These are phyloP conservation scores for Nakaseomyces nivariensis DNA, from an alignment of 1,139 yeast species.

Conservation along the genomic window DNA sequence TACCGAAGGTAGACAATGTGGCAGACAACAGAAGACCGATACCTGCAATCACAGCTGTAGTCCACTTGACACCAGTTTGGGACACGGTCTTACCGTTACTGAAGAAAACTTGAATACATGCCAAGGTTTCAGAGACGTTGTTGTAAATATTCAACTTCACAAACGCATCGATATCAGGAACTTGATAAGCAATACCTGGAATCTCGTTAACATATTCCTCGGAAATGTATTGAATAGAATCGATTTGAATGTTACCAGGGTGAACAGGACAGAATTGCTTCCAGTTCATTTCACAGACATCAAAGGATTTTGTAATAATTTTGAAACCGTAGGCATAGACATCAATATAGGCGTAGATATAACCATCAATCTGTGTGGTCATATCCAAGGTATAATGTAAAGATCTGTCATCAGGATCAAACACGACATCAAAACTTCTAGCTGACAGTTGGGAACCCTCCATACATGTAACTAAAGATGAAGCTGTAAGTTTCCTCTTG, in stretches of 20 bases:
- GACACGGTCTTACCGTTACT: conserved; percentile 67
- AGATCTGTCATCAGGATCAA: conserved; percentile 57
- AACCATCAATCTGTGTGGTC: conserved; percentile 49
- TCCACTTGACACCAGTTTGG: conserved; percentile 77
- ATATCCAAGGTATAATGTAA: conserved; percentile 53
- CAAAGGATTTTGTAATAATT: conserved; percentile 43
- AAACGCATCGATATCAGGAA: conserved; percentile 73
- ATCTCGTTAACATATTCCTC: conserved; percentile 40
- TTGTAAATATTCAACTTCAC: conserved; percentile 43
- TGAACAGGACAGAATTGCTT: conserved; percentile 73
- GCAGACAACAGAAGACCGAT: conserved; percentile 63
- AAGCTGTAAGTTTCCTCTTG: conserved; percentile 42
- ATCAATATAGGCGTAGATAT: conserved; percentile 49
- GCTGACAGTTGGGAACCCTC: conserved; percentile 58
- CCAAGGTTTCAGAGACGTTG: conserved; percentile 36
- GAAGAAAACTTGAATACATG: conserved; percentile 63
- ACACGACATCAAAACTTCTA: conserved; percentile 53
- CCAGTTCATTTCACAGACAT: conserved; percentile 53
- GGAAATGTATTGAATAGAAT: conserved; percentile 52
- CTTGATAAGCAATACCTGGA: conserved; percentile 65
- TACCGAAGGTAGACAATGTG: conserved; percentile 61
- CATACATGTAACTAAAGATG: conserved; percentile 70
- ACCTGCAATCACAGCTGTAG: conserved; percentile 73
- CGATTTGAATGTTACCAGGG: conserved; percentile 62
- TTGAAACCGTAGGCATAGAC: conserved; percentile 73